Evolutionary conservation across 352 stramenopile genomes (phyloP), one percentile per base, ranked within the genome.

Genomic region (Phytopythium aichiense): DNA sequence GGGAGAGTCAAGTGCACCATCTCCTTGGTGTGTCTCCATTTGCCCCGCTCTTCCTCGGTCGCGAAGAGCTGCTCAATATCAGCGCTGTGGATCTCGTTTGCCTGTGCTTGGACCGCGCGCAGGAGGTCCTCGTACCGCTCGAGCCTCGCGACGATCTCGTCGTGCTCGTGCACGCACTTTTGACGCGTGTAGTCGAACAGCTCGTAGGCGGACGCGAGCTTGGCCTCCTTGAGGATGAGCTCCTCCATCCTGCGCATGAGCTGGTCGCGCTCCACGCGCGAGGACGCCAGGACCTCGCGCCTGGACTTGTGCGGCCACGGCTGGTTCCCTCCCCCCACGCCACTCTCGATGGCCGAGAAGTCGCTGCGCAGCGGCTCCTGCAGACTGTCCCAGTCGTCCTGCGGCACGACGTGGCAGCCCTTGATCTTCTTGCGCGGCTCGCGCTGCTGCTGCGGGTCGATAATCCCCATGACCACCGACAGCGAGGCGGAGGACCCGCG

Each of bases 231-330:
- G 23, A 91, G 62, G 46, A 85, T 74, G 28, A 91, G 63, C 8
- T 76, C 60, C 43, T 88, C 79, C 74, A 90, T 82, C 48, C 74
- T 65, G 58, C 71, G 77, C 75, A 87, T 81, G 37, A 90, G 66
- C 28, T 79, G 71, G 60, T 90, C 78, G 16, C 77, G 64, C 49
- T 63, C 63, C 40, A 90, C 69, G 35, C 81, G 68, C 37, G 66
- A 77, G 0, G 68, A 73, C 18, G 81, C 81, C 15, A 90, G 59
- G 40, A 66, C 55, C 51, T 59, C 52, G 35, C 60, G 55, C 30
- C 61, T 60, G 65, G 56, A 69, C 45, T 46, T 60, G 0, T 46
- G 25, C 22, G 30, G 61, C 3, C 37, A 31, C 46, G 31, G 22
- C 2, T 46, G 53, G 23, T 23, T 37, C 22, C 20, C n/a, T n/a